Base-by-base conservation (phyloP, 2,329 filamentous ascomycete genomes). In the Aspergillus piperis region DNA sequence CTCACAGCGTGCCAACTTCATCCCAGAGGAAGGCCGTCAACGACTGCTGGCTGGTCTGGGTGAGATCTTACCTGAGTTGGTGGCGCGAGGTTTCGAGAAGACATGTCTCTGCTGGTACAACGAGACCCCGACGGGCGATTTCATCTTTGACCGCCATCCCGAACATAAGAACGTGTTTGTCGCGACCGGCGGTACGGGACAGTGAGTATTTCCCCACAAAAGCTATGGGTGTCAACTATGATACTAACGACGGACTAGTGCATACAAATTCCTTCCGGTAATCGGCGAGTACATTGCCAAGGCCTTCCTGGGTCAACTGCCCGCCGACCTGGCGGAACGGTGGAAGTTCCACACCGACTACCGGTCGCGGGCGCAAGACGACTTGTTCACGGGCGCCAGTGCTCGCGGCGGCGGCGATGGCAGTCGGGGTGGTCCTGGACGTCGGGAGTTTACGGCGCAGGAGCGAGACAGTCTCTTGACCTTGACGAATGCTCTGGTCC, bases 41-140 rank as follows among this genome's bases (percentile, higher is more conserved):
- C 83, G 83, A 41, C 82, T 90, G 51, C 83, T 86, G 21, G 75
- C 78, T 1, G 88, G 83, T 1, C 75, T 91, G 17, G 76, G 73
- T 2, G 80, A 84, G 59, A 82, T 89, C 61, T 78, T 90, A 2
- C 86, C 88, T 0, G 80, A 81, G 5, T 74, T 89, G 2, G 79
- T 78, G 44, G 75, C 79, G 10, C 79, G 87, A n/a, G 82, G 83
- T 0, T 90, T 89, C 74, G 77, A 77, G 60, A 79, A 80, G 57
- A 85, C 83, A 1, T 80, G 85, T 13, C 72, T 90, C 32, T 91
- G 88, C 76, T 90, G 88, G 88, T 90, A 91, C 70, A 85, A 84
- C 2, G 88, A 90, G 70, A 90, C 88, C 23, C 80, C 84, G 2
- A 86, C 84, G 3, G 88, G 84, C 5, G 86, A 90, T 68, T 91